Conservation (phyloP, 441 rosid species). For the Syzygium malaccense region DNA sequence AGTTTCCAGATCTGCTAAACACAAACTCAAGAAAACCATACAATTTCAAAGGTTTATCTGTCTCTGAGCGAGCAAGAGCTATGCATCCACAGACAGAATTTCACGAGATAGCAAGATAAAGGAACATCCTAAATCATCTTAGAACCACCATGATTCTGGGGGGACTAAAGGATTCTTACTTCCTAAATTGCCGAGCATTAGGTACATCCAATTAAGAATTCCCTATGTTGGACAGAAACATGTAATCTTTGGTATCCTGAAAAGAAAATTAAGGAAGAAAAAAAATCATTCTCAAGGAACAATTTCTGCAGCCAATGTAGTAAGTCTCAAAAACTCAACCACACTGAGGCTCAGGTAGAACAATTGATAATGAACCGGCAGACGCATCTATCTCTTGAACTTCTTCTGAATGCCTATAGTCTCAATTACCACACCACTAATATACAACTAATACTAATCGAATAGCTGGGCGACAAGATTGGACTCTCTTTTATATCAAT, state of each 20-base stretch:
- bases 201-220: conserved; percentile 4
- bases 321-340: too few species aligned
- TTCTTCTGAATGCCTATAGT: too few species aligned
- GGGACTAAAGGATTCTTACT: conserved; percentile 47
- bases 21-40: background rate
- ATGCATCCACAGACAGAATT: background rate
- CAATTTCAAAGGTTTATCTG: background rate
- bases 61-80: background rate
- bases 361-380: too few species aligned
- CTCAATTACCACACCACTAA: too few species aligned
- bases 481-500: background rate
- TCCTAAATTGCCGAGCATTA: conserved; percentile 6
- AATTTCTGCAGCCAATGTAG: too few species aligned
- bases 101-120: background rate
- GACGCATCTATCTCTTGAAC: background rate
- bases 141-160: conserved; percentile 20
- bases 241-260: conserved; percentile 19
- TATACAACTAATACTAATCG: background rate
- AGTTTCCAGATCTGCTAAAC: too few species aligned
- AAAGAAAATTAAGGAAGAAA: background rate
- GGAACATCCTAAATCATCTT: background rate
- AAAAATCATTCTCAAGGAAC: too few species aligned
- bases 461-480: fast-evolving
- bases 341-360: too few species aligned
- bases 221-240: conserved; percentile 1